Percentiles rank a stretch among this genome's conserved stretches.
Evolutionary conservation across 1,284 basidiomycete species (phyloP).

Genomic region (Trametes hirsuta): DNA sequence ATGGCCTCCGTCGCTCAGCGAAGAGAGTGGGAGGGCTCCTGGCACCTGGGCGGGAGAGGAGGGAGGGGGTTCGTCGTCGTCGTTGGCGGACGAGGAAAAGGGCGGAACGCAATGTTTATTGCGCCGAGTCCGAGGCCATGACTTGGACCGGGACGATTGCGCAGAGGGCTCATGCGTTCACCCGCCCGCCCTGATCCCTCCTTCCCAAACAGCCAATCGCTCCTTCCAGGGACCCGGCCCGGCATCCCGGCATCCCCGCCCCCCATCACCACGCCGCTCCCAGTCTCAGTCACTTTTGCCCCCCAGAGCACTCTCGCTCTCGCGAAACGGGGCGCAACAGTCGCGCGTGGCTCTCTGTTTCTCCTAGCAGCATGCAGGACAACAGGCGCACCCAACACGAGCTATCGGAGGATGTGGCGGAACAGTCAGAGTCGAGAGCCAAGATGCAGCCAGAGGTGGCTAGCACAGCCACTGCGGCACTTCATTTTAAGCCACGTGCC

Average conservation of each 20-base stretch:
- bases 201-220: conserved; percentile 3
- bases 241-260: conserved; percentile 2
- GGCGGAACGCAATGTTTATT: not conserved
- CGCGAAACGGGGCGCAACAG: not conserved
- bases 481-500: too few relatives aligned
- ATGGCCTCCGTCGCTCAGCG: conserved; percentile 29
- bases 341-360: not conserved
- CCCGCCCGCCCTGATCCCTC: not conserved
- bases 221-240: conserved; percentile 1
- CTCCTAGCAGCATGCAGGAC: not conserved
- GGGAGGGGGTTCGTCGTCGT: not conserved
- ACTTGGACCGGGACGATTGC: not conserved
- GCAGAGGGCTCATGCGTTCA: conserved; percentile 4
- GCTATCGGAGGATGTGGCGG: too few relatives aligned
- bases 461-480: too few relatives aligned
- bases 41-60: not conserved
- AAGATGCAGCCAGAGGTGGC: too few relatives aligned
- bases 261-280: not conserved
- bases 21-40: conserved; percentile 15
- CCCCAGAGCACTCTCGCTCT: not conserved
- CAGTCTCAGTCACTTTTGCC: not conserved
- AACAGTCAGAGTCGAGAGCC: too few relatives aligned
- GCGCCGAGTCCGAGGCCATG: not conserved
- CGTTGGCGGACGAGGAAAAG: conserved; percentile 1
- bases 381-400: too few relatives aligned